Base-by-base conservation (phyloP, 2,329 filamentous ascomycete species). In the Diplocarpon rosae region DNA sequence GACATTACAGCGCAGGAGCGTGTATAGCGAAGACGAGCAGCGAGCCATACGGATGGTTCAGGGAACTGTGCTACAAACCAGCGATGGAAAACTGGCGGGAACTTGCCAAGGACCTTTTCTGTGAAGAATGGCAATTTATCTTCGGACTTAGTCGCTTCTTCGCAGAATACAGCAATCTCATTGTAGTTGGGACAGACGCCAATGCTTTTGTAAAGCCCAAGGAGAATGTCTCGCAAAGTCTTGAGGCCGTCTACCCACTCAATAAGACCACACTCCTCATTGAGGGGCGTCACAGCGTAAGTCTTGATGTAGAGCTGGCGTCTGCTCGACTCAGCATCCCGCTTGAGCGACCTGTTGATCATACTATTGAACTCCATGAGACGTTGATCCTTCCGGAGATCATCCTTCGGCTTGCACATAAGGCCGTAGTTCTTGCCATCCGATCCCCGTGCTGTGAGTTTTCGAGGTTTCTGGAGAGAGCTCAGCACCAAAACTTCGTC, bases 291-390 rank as follows among this genome's bases (percentile, higher is more conserved):
- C 11, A 99, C 93, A 6, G 87, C 88, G 57, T 99, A 98, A 0
- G 92, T 98, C 59, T 89, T 88, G 65, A 99, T 95, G 62, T 94
- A 94, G 44, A 98, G 73, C 52, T 92, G 85, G 13, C 92, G 78
- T 62, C 86, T 84, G 63, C 85, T 93, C 13, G 88, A 85, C 60
- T 95, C 89, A 2, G 89, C 81, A 58, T 96, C 89, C 50, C 85
- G 80, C 61, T 95, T 95, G 45, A 99, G 67, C 2, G 90, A 87
- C 47, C 92, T 77, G 62, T 98, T 98, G 69, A 98, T 96, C 77
- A 96, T 92, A 37, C 83, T 80, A 62, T 96, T 98, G 70, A 98
- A 98, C 61, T 98, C 93, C 89, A 98, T 98, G 15, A 98, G 78
- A 41, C 92, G 86, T 63, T 96, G 90, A 58, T 99, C 93, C 54